Percentiles rank a stretch among this genome's conserved stretches.
phyloP scores from a whole-genome alignment of 2,329 filamentous ascomycete species.

The Colletotrichum lini region DNA sequence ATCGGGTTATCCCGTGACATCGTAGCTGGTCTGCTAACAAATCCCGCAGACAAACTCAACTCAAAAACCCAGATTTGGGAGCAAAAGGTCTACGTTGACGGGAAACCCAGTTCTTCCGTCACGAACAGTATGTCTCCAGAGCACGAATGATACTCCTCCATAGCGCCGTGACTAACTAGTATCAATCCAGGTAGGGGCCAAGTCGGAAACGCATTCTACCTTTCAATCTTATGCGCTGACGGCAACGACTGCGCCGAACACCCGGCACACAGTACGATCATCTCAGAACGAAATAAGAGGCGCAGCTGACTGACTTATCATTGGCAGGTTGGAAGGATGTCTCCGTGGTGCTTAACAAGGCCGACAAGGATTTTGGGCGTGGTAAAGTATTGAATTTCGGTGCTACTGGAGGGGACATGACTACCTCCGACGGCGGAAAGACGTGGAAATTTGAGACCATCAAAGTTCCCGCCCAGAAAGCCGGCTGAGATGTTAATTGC shows the following conservation, averaged over 20 bases:
- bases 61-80: neutral
- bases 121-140: neutral
- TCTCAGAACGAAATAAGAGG: fast-evolving
- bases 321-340: constrained; percentile 12
- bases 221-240: constrained; percentile 27
- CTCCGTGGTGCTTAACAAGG: constrained; percentile 19
- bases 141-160: too few species aligned
- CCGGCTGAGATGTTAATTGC: too few species aligned
- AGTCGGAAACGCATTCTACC: constrained; percentile 20
- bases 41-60: neutral
- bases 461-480: too few species aligned
- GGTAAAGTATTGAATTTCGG: too few species aligned
- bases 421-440: too few species aligned
- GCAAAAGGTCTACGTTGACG: neutral
- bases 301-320: neutral
- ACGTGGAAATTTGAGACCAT: too few species aligned
- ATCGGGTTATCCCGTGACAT: neutral
- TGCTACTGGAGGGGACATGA: too few species aligned
- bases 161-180: neutral
- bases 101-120: constrained; percentile 10
- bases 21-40: neutral
- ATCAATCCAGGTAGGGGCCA: constrained; percentile 22
- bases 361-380: constrained; percentile 3
- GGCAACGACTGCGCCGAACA: constrained; percentile 14
- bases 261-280: constrained; percentile 20